Evolutionary conservation across 106 monocot genomes (phyloP).

Genomic region (Dendrobium chrysotoxum): DNA sequence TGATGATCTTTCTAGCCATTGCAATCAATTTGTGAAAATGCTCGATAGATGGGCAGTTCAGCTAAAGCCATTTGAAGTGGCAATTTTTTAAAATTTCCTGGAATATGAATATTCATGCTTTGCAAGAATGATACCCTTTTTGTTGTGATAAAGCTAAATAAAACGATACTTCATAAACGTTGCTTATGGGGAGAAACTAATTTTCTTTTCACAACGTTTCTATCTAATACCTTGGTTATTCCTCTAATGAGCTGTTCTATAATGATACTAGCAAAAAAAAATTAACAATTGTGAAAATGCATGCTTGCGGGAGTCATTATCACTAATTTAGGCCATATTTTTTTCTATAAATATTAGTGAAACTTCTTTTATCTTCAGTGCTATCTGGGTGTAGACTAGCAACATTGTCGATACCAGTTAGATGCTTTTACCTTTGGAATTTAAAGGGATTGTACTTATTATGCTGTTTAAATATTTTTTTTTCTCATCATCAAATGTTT

Average conservation of each 20-base stretch:
- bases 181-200: background rate
- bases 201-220: background rate
- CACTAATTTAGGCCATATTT: background rate
- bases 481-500: background rate
- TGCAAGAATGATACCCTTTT: no score
- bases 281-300: background rate
- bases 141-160: no score
- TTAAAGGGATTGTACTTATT: background rate
- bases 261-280: background rate
- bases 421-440: background rate
- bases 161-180: background rate
- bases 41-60: no score
- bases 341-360: background rate
- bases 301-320: background rate
- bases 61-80: no score
- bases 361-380: background rate
- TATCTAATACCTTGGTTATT: background rate
- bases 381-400: background rate
- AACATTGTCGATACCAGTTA: background rate
- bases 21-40: no score
- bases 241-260: background rate
- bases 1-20: no score
- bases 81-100: no score
- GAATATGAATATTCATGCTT: no score
- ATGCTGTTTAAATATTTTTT: background rate